Percentiles rank a stretch among this genome's conserved stretches.
These are phyloP conservation scores for Yamadazyma songkhlaensis DNA, from an alignment of 1,139 yeast species.

Conservation along the genomic window DNA sequence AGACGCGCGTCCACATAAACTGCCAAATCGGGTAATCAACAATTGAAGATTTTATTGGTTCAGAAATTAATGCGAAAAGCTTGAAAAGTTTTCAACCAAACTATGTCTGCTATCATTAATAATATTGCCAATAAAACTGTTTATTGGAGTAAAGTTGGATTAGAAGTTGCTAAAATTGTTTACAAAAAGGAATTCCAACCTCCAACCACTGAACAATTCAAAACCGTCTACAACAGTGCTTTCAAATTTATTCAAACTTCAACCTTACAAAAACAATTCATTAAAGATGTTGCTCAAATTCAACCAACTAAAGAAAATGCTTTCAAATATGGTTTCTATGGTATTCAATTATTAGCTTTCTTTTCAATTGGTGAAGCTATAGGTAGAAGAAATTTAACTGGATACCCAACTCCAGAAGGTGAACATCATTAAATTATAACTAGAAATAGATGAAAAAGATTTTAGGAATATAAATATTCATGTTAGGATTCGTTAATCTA, in stretches of 20 bases:
- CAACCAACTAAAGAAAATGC: constrained; percentile 55
- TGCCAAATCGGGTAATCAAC: constrained; percentile 23
- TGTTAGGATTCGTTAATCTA: neutral
- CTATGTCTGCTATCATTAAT: constrained; percentile 42
- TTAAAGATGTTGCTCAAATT: constrained; percentile 41
- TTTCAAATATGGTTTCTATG: constrained; percentile 70
- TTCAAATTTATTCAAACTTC: constrained; percentile 38
- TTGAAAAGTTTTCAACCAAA: constrained; percentile 13
- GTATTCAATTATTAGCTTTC: constrained; percentile 83
- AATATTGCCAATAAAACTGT: constrained; percentile 46
- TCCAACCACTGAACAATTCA: constrained; percentile 77
- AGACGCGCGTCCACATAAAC: neutral
- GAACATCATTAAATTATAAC: constrained; percentile 21
- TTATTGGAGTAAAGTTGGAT: constrained; percentile 90
- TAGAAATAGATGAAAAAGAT: constrained; percentile 1
- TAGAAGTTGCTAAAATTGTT: constrained; percentile 85
- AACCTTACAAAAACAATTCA: constrained; percentile 47
- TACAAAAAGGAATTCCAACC: constrained; percentile 92
- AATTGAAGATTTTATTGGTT: constrained; percentile 10
- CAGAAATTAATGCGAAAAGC: constrained; percentile 8
- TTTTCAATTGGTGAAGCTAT: constrained; percentile 94
- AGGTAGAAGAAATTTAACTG: constrained; percentile 92
- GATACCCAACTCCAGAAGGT: constrained; percentile 60
- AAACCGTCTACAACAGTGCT: constrained; percentile 62
- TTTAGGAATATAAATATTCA: constrained; percentile 3